These are phyloP conservation scores for Phytophthora pisi DNA, from an alignment of 352 stramenopile species.

Conservation along the genomic window DNA sequence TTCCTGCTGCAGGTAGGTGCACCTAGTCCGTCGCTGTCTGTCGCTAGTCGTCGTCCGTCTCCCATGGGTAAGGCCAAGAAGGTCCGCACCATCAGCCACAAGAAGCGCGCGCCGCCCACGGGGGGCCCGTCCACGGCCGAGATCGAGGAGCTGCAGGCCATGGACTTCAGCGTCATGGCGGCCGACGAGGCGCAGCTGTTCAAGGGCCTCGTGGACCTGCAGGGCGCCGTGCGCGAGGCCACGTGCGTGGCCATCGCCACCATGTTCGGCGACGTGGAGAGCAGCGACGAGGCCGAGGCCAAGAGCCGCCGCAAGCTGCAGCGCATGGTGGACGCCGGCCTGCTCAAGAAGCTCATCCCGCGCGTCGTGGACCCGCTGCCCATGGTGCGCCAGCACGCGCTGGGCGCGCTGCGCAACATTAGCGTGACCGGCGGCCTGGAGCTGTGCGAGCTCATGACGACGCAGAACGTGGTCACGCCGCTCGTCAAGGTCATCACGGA, in stretches of 20 bases:
- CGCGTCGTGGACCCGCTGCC: slow-evolving; percentile 83
- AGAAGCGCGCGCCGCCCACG: slow-evolving; percentile 74
- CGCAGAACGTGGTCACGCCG: slow-evolving; percentile 77
- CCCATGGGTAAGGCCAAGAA: slow-evolving; percentile 90
- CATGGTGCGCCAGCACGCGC: slow-evolving; percentile 84
- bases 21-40: too few species aligned
- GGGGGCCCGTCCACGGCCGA: slow-evolving; percentile 62
- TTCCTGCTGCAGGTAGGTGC: neutral
- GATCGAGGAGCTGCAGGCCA: slow-evolving; percentile 54
- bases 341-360: slow-evolving; percentile 86
- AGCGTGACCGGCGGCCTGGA: slow-evolving; percentile 86
- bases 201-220: slow-evolving; percentile 69
- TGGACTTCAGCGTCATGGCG: slow-evolving; percentile 52
- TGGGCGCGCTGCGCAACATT: slow-evolving; percentile 88
- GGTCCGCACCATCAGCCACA: slow-evolving; percentile 81
- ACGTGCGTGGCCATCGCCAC: slow-evolving; percentile 86
- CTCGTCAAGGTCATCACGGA: slow-evolving; percentile 76
- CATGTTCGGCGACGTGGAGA: slow-evolving; percentile 80
- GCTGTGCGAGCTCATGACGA: slow-evolving; percentile 82
- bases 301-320: slow-evolving; percentile 68
- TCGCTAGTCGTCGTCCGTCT: too few species aligned
- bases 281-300: slow-evolving; percentile 54
- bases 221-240: slow-evolving; percentile 84
- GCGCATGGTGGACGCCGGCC: slow-evolving; percentile 75
- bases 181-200: slow-evolving; percentile 74